A percentile compares a stretch with the other conserved stretches of the same genome.
phyloP scores from a whole-genome alignment of 305 asterid genomes.

The Rubia tinctorum region DNA sequence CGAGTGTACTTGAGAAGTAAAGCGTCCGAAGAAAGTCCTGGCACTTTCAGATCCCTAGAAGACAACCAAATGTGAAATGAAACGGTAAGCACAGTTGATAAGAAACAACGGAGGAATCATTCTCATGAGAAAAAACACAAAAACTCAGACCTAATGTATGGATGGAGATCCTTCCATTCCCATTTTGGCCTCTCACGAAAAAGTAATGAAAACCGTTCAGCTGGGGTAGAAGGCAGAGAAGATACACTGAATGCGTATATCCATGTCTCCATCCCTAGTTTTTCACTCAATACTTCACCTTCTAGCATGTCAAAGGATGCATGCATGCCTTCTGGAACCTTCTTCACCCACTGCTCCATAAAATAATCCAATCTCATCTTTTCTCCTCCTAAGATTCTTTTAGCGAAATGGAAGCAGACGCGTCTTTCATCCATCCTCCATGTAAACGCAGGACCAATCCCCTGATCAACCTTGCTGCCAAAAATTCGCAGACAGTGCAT shows the following conservation, averaged over 20 bases:
- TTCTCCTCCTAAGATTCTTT: slow-evolving; percentile 55
- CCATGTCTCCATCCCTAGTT: slow-evolving; percentile 65
- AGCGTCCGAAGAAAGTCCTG: slow-evolving; percentile 86
- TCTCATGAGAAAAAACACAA: neutral
- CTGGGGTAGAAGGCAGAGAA: slow-evolving; percentile 71
- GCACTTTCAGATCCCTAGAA: slow-evolving; percentile 77
- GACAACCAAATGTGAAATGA: slow-evolving; percentile 13
- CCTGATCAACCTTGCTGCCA: slow-evolving; percentile 46
- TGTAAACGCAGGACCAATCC: slow-evolving; percentile 18
- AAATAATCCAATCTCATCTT: slow-evolving; percentile 68
- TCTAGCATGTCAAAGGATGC: slow-evolving; percentile 64
- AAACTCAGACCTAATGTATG: slow-evolving; percentile 61
- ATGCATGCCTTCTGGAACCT: slow-evolving; percentile 62
- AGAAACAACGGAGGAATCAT: slow-evolving; percentile 8
- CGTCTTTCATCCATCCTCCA: slow-evolving; percentile 76
- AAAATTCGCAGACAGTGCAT: slow-evolving; percentile 59
- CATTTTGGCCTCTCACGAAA: slow-evolving; percentile 66
- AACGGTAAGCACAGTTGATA: slow-evolving; percentile 1
- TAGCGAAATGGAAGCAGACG: slow-evolving; percentile 62
- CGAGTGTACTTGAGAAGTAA: slow-evolving; percentile 84
- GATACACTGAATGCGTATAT: slow-evolving; percentile 61
- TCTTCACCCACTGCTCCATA: slow-evolving; percentile 62
- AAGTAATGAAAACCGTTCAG: slow-evolving; percentile 56
- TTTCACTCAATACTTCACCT: slow-evolving; percentile 82
- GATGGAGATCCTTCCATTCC: slow-evolving; percentile 90